Conservation (phyloP, 345 rosid genomes). For the Barbarea vulgaris region DNA sequence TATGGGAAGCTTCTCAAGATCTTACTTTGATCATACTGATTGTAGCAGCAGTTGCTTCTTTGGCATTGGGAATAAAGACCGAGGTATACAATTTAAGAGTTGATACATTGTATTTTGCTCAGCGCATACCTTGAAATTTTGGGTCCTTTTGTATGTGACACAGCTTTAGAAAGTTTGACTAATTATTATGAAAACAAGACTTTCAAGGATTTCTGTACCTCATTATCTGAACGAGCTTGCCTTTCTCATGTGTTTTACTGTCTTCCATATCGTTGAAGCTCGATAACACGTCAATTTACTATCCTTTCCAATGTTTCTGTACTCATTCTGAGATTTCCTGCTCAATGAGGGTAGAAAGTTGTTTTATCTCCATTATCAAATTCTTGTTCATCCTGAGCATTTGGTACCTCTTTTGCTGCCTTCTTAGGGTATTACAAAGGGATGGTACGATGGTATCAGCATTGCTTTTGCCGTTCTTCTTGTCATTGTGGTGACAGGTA, state of each 20-base stretch:
- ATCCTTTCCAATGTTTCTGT: neutral
- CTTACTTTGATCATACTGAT: constrained; percentile 89
- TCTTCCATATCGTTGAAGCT: constrained; percentile 8
- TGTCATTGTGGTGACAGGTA: constrained; percentile 95
- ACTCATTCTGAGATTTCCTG: constrained; percentile 8
- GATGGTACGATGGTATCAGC: constrained; percentile 99
- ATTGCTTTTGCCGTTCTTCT: constrained; percentile 92
- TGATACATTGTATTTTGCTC: constrained; percentile 3
- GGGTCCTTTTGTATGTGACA: neutral
- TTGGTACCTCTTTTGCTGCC: constrained; percentile 13
- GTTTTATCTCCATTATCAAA: constrained; percentile 13
- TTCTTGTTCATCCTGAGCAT: constrained; percentile 24
- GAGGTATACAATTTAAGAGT: constrained; percentile 59
- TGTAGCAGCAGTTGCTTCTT: constrained; percentile 88
- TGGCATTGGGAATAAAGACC: constrained; percentile 91
- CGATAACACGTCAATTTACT: neutral
- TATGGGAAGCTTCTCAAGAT: constrained; percentile 91
- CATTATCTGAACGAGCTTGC: neutral
- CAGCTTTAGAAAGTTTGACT: constrained; percentile 8
- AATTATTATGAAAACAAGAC: neutral
- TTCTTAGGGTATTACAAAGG: constrained; percentile 74
- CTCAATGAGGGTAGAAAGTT: constrained; percentile 12
- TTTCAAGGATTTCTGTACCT: neutral
- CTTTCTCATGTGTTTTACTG: constrained; percentile 13
- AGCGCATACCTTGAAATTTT: neutral